Evolutionary conservation across 345 rosid species (phyloP).

Genomic region (Barbarea vulgaris): DNA sequence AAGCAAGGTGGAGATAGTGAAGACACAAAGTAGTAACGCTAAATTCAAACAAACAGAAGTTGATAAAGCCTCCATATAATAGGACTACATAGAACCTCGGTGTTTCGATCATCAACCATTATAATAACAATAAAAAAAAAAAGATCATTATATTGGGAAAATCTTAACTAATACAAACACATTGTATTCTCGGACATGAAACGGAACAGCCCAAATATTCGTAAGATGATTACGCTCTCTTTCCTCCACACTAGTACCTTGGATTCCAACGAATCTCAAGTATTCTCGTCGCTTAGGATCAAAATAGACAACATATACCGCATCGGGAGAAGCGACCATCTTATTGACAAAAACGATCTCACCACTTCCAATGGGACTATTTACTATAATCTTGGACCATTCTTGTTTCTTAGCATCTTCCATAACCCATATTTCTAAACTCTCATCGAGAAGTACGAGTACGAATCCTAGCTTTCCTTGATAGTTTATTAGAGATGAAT

Average conservation of each 20-base stretch:
- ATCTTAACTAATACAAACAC: not conserved
- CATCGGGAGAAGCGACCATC: not conserved
- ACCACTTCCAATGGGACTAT: not conserved
- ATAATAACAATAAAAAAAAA: too few relatives aligned
- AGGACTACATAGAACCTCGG: too few relatives aligned
- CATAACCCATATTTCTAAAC: not conserved
- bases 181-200: not conserved
- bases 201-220: not conserved
- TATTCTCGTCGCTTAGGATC: not conserved
- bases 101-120: too few relatives aligned
- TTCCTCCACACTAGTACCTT: not conserved
- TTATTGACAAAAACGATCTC: not conserved
- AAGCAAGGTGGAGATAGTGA: too few relatives aligned
- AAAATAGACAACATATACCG: not conserved
- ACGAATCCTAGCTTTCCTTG: not conserved
- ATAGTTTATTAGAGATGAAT: not conserved
- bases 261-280: not conserved
- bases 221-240: not conserved
- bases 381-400: not conserved
- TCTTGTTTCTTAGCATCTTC: not conserved
- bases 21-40: too few relatives aligned
- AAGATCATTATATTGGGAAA: too few relatives aligned
- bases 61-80: too few relatives aligned
- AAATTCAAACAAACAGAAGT: too few relatives aligned
- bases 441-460: not conserved